Conservation (phyloP, 1,139 yeast genomes). For the Yamadazyma oceani region DNA sequence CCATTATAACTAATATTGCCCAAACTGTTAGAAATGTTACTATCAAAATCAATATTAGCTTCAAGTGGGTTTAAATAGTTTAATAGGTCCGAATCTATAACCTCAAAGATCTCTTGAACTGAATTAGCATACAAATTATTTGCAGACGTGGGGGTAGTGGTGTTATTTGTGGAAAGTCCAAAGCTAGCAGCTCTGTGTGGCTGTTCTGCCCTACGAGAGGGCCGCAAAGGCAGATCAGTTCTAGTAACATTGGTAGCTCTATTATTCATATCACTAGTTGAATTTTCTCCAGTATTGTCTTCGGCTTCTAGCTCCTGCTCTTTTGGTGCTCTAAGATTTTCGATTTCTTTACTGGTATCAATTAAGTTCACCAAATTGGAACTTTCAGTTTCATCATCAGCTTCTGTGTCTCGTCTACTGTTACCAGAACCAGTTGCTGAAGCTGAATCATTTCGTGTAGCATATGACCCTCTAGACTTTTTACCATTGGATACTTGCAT, state of each 20-base stretch:
- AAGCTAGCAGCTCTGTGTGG: neutral
- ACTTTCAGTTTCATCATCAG: constrained; percentile 10
- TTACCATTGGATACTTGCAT: constrained; percentile 38
- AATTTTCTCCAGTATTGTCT: neutral
- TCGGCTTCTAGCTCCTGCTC: constrained; percentile 12
- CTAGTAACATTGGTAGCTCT: neutral
- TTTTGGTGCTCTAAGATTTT: constrained; percentile 39
- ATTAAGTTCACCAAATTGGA: constrained; percentile 39
- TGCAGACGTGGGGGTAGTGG: constrained; percentile 10
- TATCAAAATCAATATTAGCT: constrained; percentile 20
- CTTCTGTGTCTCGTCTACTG: constrained; percentile 2
- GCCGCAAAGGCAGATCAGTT: neutral
- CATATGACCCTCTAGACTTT: too few species aligned
- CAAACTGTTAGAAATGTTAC: constrained; percentile 9
- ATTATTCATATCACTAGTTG: neutral
- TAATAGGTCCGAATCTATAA: constrained; percentile 31
- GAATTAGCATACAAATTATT: constrained; percentile 15
- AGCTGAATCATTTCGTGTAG: too few species aligned
- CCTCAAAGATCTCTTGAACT: constrained; percentile 33
- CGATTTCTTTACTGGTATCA: constrained; percentile 48
- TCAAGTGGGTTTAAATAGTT: constrained; percentile 30
- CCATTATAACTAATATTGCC: constrained; percentile 1
- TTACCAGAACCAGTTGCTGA: neutral
- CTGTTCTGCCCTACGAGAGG: neutral
- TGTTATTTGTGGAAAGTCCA: constrained; percentile 1